A percentile compares a stretch with the other conserved stretches of the same genome.
Evolutionary conservation across 345 rosid genomes (phyloP).

Genomic region (Hibiscus syriacus): DNA sequence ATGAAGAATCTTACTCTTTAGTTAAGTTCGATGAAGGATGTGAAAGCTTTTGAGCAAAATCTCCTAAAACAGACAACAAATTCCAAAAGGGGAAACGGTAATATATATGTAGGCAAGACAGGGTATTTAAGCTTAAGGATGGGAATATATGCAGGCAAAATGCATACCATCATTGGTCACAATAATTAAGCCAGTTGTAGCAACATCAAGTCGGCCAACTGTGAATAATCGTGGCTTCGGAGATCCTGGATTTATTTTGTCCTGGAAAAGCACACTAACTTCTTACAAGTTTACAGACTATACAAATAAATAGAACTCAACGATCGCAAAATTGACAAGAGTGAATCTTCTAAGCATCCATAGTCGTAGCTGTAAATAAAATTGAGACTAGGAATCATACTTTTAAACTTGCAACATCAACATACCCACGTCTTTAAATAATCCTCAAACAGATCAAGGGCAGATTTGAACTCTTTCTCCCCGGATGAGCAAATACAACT

Average conservation of each 20-base stretch:
- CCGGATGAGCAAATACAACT: conserved; percentile 95
- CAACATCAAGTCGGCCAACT: conserved; percentile 97
- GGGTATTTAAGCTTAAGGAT: not conserved
- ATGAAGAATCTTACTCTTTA: conserved; percentile 56
- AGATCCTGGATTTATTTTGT: conserved; percentile 56
- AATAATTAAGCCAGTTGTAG: conserved; percentile 76
- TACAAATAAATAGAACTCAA: not conserved
- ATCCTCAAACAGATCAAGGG: conserved; percentile 61
- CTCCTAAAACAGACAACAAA: conserved; percentile 41
- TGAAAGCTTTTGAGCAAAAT: conserved; percentile 75
- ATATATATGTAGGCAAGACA: not conserved
- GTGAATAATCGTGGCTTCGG: conserved; percentile 87
- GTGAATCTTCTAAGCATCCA: conserved; percentile 1
- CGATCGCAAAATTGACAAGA: not conserved
- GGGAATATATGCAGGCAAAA: conserved; percentile 1
- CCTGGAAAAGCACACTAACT: conserved; percentile 32
- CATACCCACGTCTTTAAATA: conserved; percentile 69
- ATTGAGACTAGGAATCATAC: not conserved
- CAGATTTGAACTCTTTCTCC: conserved; percentile 67
- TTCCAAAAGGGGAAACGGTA: not conserved
- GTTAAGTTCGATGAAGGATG: conserved; percentile 84
- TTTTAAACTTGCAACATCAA: conserved; percentile 1
- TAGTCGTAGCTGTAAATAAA: not conserved
- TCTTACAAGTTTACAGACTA: not conserved
- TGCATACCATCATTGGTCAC: conserved; percentile 82